Conservation (phyloP, 108 stramenopile genomes). For the Cyclotella cryptica region DNA sequence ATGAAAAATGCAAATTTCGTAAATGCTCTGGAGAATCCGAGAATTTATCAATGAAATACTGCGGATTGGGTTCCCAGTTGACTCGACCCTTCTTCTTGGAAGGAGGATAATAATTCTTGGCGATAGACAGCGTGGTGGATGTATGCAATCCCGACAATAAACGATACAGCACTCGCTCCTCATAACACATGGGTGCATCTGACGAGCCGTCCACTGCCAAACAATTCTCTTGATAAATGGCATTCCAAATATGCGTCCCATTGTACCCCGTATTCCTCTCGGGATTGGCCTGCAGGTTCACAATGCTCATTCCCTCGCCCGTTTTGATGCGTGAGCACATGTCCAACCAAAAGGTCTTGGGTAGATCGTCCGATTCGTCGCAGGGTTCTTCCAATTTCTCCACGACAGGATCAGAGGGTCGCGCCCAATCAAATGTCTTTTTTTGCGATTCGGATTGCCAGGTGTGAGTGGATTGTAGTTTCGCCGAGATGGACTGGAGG, state of each 20-base stretch:
- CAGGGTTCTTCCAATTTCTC: constrained; percentile 57
- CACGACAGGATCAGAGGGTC: constrained; percentile 71
- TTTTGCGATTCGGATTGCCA: constrained; percentile 74
- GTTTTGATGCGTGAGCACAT: constrained; percentile 76
- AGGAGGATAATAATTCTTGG: constrained; percentile 91
- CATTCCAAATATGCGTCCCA: constrained; percentile 91
- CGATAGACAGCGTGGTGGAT: constrained; percentile 88
- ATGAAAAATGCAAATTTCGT: constrained; percentile 94
- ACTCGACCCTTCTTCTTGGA: constrained; percentile 78
- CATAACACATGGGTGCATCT: constrained; percentile 77
- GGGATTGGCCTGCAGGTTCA: constrained; percentile 89
- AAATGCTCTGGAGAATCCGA: constrained; percentile 83
- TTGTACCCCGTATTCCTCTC: constrained; percentile 97
- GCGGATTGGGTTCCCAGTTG: constrained; percentile 85
- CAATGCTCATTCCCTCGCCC: constrained; percentile 71
- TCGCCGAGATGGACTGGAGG: constrained; percentile 47
- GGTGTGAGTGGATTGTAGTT: constrained; percentile 17
- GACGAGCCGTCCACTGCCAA: constrained; percentile 53
- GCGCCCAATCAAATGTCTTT: constrained; percentile 78
- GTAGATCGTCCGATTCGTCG: constrained; percentile 54
- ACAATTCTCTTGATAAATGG: constrained; percentile 95
- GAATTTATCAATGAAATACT: constrained; percentile 88
- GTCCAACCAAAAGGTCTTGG: constrained; percentile 90
- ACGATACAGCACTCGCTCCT: constrained; percentile 92
- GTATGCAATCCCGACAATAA: constrained; percentile 90